phyloP scores from a whole-genome alignment of 805 yeast genomes.

The Saccharomycopsis sp. region DNA sequence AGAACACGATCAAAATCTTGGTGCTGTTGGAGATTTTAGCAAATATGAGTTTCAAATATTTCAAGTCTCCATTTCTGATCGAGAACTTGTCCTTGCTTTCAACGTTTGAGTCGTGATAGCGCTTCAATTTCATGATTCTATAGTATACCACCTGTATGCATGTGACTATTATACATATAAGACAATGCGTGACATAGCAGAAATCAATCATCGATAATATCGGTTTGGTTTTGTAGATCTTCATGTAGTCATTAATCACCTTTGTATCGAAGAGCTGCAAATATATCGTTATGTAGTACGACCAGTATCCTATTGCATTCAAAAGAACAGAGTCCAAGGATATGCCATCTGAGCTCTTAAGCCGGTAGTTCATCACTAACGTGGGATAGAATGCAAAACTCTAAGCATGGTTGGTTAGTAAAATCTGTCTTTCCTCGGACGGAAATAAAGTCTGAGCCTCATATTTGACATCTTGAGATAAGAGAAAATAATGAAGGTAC shows the following conservation, averaged over 20 bases:
- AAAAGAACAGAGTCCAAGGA: slow-evolving; percentile 18
- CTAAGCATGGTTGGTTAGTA: slow-evolving; percentile 3
- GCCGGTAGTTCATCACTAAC: slow-evolving; percentile 15
- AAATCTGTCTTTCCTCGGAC: background rate
- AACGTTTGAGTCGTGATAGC: slow-evolving; percentile 4
- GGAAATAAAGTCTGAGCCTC: background rate
- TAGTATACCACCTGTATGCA: slow-evolving; percentile 18
- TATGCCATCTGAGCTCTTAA: slow-evolving; percentile 19
- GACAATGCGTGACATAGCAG: slow-evolving; percentile 18
- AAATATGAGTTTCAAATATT: slow-evolving; percentile 5
- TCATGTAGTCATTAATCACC: slow-evolving; percentile 16
- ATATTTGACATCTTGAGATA: background rate
- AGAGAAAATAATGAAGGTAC: no score
- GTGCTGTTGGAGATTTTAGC: slow-evolving; percentile 7
- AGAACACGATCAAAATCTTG: slow-evolving; percentile 7
- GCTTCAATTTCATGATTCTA: slow-evolving; percentile 15
- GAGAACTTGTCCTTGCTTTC: background rate
- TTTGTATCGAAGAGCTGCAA: slow-evolving; percentile 14
- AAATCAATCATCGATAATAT: slow-evolving; percentile 20
- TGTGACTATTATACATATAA: slow-evolving; percentile 12
- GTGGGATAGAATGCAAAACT: slow-evolving; percentile 21
- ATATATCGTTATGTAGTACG: slow-evolving; percentile 19
- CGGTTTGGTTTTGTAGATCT: slow-evolving; percentile 18
- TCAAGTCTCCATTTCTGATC: slow-evolving; percentile 1
- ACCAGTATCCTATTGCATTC: slow-evolving; percentile 17